Evolutionary conservation across 2,329 filamentous ascomycete species (phyloP), one percentile per base, ranked within the genome.

Genomic region (Aspergillus phoenicis): DNA sequence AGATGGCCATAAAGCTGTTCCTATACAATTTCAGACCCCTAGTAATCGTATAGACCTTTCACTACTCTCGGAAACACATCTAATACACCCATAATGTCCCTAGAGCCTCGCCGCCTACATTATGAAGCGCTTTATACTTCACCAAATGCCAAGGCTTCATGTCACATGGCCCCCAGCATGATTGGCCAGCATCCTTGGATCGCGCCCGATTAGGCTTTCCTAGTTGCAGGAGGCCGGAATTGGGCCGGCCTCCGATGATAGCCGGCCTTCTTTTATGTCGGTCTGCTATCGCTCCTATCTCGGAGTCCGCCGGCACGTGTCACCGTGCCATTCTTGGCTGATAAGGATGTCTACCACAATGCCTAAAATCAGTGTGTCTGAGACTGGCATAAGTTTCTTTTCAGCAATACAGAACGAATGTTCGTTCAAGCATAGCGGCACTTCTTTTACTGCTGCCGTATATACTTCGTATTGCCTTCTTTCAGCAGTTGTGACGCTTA

Each of bases 141-240:
- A 62, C 49, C 57, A 61, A 30, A 24, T 63, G 67, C 65, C 65
- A 73, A 71, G 67, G 10, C 36, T 36, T 43, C 15, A n/a, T 33
- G 52, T 52, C 26, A 52, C 47, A 64, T 49, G 56, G 60, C 24
- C 20, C 24, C 0, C 7, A 0, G 8, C 43, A 10, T 67, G 36
- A 73, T 73, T 72, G 65, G 71, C 22, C 41, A 36, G n/a, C 11
- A 20, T 30, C 24, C 45, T 54, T 55, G 49, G 60, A 67, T 64
- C 66, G 57, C 33, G 17, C 28, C 33, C 20, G 48, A 48, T 60
- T 73, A 66, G 61, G 58, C 64, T 71, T 70, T 66, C 41, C 59
- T 69, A 70, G 70, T 64, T 66, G 65, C 63, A 70, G 60, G 70
- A 77, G 76, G 76, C 76, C 77, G 76, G 76, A 77, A 77, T 77